Evolutionary conservation across 257 asterid species (phyloP).

Genomic region (Primulina huaijiensis): DNA sequence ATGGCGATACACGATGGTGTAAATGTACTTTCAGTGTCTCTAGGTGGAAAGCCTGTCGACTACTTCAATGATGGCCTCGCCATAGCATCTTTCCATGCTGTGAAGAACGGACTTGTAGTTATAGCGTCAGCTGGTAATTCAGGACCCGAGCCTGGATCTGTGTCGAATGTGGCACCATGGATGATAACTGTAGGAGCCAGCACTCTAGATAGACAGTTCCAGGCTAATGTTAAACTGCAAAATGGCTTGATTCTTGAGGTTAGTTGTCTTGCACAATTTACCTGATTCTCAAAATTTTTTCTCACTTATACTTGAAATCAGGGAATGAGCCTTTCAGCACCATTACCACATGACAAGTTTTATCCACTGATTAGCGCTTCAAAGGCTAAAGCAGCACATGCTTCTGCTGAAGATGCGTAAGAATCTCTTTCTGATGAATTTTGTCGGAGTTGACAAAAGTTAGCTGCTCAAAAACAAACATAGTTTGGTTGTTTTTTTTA

Average conservation of each 20-base stretch:
- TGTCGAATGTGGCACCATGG: constrained; percentile 69
- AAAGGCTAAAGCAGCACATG: constrained; percentile 32
- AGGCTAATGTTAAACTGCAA: constrained; percentile 26
- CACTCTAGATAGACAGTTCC: constrained; percentile 44
- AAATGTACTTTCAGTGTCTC: constrained; percentile 58
- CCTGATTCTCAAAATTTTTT: background rate
- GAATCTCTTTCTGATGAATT: background rate
- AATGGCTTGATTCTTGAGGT: constrained; percentile 41
- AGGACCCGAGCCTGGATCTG: constrained; percentile 38
- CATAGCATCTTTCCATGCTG: constrained; percentile 61
- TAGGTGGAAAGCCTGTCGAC: constrained; percentile 35
- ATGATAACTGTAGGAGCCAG: constrained; percentile 70
- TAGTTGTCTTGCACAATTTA: background rate
- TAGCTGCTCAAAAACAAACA: background rate
- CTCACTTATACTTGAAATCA: background rate
- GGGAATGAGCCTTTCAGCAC: constrained; percentile 43
- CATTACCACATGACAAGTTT: constrained; percentile 27
- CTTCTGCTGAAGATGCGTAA: constrained; percentile 40
- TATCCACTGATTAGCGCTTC: constrained; percentile 43
- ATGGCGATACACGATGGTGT: constrained; percentile 69
- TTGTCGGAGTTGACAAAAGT: background rate
- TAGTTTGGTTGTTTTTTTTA: background rate
- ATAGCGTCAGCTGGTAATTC: constrained; percentile 60
- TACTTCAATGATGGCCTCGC: constrained; percentile 43
- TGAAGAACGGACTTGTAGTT: constrained; percentile 43